Evolutionary conservation across 148 eudicot species (phyloP).

Genomic region (Selenicereus undatus): DNA sequence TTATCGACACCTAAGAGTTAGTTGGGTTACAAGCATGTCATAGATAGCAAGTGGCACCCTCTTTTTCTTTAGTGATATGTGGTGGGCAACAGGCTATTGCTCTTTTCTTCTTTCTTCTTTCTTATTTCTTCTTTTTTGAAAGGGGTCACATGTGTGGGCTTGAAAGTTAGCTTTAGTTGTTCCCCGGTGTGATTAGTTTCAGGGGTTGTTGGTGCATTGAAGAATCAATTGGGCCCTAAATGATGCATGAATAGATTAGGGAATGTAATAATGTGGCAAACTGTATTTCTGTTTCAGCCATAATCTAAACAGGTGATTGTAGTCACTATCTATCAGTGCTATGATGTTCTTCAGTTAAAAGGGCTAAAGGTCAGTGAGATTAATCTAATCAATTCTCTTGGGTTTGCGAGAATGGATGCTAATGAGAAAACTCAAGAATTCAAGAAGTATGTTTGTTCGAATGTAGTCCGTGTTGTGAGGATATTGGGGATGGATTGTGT

Average conservation of each 20-base stretch:
- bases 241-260: conserved; percentile 17
- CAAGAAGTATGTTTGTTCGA: not conserved
- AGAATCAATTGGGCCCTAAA: conserved; percentile 25
- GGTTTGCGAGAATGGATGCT: not conserved
- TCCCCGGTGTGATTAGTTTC: conserved; percentile 13
- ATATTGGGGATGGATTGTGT: not conserved
- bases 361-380: not conserved
- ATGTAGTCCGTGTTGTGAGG: not conserved
- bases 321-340: not conserved
- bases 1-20: conserved; percentile 5
- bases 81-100: conserved; percentile 12
- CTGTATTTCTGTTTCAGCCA: not conserved
- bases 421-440: not conserved
- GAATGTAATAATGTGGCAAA: not conserved
- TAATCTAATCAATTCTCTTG: not conserved
- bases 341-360: too few species aligned
- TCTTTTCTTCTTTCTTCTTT: conserved; percentile 4
- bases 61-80: not conserved
- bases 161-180: conserved; percentile 23
- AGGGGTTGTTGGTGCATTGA: conserved; percentile 17
- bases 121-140: not conserved
- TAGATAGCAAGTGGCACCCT: conserved; percentile 10
- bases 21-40: conserved; percentile 9
- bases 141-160: conserved; percentile 30
- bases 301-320: not conserved